A percentile compares a stretch with the other conserved stretches of the same genome.
These are phyloP conservation scores for Tillandsia fasciculata DNA, from an alignment of 176 grass and related monocot species.

Conservation along the genomic window DNA sequence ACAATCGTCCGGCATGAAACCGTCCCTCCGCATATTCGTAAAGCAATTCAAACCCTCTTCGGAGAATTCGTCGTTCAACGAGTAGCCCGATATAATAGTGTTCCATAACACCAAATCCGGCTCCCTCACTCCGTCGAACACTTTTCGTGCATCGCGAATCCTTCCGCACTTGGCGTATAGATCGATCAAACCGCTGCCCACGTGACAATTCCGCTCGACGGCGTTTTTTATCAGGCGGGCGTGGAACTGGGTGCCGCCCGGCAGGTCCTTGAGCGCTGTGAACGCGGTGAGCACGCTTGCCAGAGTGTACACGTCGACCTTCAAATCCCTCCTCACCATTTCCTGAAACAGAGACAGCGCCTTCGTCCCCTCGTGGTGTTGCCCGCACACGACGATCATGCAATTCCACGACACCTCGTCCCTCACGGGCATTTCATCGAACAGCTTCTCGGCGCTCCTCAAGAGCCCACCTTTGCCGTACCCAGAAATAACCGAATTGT, in stretches of 20 bases:
- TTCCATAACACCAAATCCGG: conserved; percentile 44
- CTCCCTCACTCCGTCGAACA: conserved; percentile 25
- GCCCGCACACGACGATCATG: conserved; percentile 38
- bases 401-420: conserved; percentile 42
- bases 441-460: conserved; percentile 19
- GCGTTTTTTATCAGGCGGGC: conserved; percentile 24
- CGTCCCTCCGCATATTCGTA: conserved; percentile 22
- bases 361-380: conserved; percentile 19
- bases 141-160: conserved; percentile 25
- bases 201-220: conserved; percentile 18
- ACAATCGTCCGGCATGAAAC: conserved; percentile 34
- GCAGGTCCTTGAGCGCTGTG: conserved; percentile 13
- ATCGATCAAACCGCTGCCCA: conserved; percentile 33
- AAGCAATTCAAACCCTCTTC: conserved; percentile 33
- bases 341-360: conserved; percentile 33
- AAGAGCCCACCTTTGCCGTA: conserved; percentile 29
- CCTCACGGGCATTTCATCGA: conserved; percentile 2
- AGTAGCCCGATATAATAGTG: conserved; percentile 36
- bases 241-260: conserved; percentile 24
- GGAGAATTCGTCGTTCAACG: conserved; percentile 25
- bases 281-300: conserved; percentile 35
- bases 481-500: conserved; percentile 31
- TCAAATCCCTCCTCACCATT: conserved; percentile 26
- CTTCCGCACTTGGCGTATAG: conserved; percentile 27
- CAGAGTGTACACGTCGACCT: conserved; percentile 29